Base-by-base conservation (phyloP, 192 early-diverging fungal genomes). In the Backusella morwellensis region DNA sequence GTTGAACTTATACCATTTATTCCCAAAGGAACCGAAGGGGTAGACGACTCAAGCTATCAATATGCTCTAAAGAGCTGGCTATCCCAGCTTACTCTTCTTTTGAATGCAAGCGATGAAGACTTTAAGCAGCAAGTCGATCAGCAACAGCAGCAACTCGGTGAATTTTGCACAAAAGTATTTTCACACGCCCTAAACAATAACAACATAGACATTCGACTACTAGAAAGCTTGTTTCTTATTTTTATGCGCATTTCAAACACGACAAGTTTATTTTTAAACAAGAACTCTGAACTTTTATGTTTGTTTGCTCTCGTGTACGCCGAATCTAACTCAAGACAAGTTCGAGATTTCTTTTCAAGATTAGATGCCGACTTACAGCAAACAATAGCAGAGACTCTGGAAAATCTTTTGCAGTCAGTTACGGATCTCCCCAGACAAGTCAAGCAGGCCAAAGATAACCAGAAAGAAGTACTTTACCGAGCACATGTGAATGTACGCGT, bases 301-400 rank as follows among this genome's bases (percentile, higher is more conserved):
- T 41, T 21, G 2, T 70, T 70, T 70, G 68, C 38, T 40, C 35
- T 70, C 9, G 68, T 70, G 17, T 70, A 70, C 40, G 9, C 36
- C 23, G 68, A 70, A 70, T n/a, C 68, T 12, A 70, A 70, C 40
- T 12, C 38, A n/a, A 38, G 36, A 36, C 68, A 70, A 70, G 68
- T 70, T 23, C 68, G 36, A 26, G 19, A 23, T 6, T 41, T 70
- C 23, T 41, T 70, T 35, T 41, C 21, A 21, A 12, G 21, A 26
- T 41, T 38, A 1, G 35, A 35, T 17, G 7, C 35, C 11, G 21
- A 9, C 11, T 70, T 70, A 4, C 19, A 70, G 1, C 35, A 36
- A 70, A 70, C 3, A 11, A 23, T 29, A 12, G 8, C n/a, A 21
- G 19, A 12, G 3, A 70, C n/a, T 7, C 11, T 70, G 11, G 68